Evolutionary conservation across 2,329 filamentous ascomycete species (phyloP), one percentile per base, ranked within the genome.

Genomic region (Myriosclerotinia duriaeana): DNA sequence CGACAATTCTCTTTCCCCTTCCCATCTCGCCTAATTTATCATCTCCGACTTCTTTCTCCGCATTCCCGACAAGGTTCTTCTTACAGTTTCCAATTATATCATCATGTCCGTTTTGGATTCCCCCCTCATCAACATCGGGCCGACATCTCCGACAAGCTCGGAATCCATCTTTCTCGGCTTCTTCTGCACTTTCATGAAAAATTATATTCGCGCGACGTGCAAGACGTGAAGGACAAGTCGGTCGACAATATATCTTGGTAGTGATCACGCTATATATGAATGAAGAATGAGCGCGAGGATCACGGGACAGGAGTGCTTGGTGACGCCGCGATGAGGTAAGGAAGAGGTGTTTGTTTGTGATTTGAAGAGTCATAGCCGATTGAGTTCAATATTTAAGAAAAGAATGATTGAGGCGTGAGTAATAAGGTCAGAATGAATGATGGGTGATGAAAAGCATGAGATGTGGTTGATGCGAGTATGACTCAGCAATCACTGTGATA

Each of bases 141-240:
- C 58, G 58, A 20, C 58, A 60, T 60, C 58, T 22, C 44, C 15
- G 50, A 14, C 58, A 60, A 50, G 58, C 58, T 20, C 58, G 44
- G 17, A 60, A 60, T 11, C 44, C 58, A 26, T 60, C n/a, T 0
- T 22, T 22, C 44, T 60, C n/a, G 1, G 58, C 58, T 5, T 50
- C 30, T 52, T 53, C 42, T 44, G 67, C 64, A 67, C 68, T 46
- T 69, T 80, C 74, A 75, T 81, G 86, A 76, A 87, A 89, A 1
- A 76, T 74, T 4, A 88, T 81, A 60, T 89, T 89, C 60, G 84
- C 82, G 55, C 86, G 81, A 2, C 86, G 81, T 1, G 87, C 85
- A 15, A 88, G 81, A 0, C 87, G 81, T 2, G 85, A 84, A 20
- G 83, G 82, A 74, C 87, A 89, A 26, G 81, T 85, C 1, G 86